These are phyloP conservation scores for Salisapilia sapeloensis DNA, from an alignment of 352 stramenopile species.

Conservation along the genomic window DNA sequence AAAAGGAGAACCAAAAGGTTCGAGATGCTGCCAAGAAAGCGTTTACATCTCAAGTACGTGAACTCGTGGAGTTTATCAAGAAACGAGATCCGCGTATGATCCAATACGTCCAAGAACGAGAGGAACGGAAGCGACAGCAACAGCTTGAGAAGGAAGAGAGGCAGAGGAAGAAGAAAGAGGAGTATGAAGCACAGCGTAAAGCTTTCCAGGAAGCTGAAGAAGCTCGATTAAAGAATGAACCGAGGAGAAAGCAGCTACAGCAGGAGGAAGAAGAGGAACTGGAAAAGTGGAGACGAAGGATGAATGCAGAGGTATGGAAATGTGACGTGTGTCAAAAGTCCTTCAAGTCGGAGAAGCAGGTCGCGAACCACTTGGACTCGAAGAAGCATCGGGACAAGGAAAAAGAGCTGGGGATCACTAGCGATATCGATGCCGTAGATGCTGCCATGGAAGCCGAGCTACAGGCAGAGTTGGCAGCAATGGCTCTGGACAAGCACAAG, in stretches of 20 bases:
- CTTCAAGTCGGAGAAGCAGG: conserved; percentile 73
- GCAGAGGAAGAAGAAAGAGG: conserved; percentile 35
- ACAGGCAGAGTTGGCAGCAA: conserved; percentile 26
- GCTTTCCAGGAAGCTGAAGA: conserved; percentile 55
- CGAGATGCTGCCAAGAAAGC: conserved; percentile 56
- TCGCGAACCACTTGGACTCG: conserved; percentile 59
- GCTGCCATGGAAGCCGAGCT: conserved; percentile 40
- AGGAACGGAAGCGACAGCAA: conserved; percentile 31
- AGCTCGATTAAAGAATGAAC: conserved; percentile 32
- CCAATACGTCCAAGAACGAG: conserved; percentile 42
- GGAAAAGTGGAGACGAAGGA: conserved; percentile 38
- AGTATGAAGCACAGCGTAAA: conserved; percentile 32
- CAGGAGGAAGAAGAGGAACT: conserved; percentile 50
- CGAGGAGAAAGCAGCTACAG: conserved; percentile 17
- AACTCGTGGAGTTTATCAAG: conserved; percentile 72
- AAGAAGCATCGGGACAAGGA: conserved; percentile 76
- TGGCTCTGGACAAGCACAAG: conserved; percentile 2
- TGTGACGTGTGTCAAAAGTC: conserved; percentile 72
- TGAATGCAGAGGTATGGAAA: conserved; percentile 44
- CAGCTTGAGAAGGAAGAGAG: conserved; percentile 27
- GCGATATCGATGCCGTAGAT: conserved; percentile 32
- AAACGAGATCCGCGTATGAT: conserved; percentile 59
- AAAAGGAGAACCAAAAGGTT: conserved; percentile 83
- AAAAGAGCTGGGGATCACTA: conserved; percentile 38
- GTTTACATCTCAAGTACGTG: conserved; percentile 59